A percentile compares a stretch with the other conserved stretches of the same genome.
Evolutionary conservation across 768 basidiomycete genomes (phyloP).

Genomic region (Vararia minispora): DNA sequence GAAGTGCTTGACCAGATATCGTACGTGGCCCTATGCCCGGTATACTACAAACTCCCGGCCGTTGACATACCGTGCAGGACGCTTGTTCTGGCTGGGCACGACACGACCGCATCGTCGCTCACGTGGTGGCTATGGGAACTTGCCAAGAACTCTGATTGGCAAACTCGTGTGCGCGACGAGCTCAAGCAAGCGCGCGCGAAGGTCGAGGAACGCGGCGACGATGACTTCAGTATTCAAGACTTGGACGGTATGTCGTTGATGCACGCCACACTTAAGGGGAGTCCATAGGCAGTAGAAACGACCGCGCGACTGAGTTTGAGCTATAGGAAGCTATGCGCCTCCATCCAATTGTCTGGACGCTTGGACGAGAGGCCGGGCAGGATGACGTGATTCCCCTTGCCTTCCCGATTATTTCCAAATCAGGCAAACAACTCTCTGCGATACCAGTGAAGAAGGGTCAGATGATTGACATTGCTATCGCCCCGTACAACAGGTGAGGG

Average conservation of each 20-base stretch:
- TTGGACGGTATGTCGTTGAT: constrained; percentile 9
- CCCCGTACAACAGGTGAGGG: constrained; percentile 9
- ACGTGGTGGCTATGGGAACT: constrained; percentile 12
- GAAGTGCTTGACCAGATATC: constrained; percentile 9
- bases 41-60: background rate
- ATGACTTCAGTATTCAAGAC: constrained; percentile 1
- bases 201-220: constrained; percentile 3
- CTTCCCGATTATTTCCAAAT: constrained; percentile 7
- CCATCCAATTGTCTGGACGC: constrained; percentile 8
- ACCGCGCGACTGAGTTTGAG: too few species aligned
- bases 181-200: constrained; percentile 3
- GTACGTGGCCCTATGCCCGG: constrained; percentile 6
- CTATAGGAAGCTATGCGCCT: constrained; percentile 12
- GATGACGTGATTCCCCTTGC: constrained; percentile 12
- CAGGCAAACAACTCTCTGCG: constrained; percentile 8
- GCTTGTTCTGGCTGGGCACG: constrained; percentile 11
- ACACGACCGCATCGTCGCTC: constrained; percentile 7
- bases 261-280: constrained; percentile 10
- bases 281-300: too few species aligned
- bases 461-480: constrained; percentile 7
- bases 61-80: constrained; percentile 1
- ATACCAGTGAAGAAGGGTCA: constrained; percentile 12
- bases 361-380: constrained; percentile 4
- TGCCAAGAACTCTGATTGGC: constrained; percentile 10
- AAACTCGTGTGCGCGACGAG: constrained; percentile 10